Conservation (phyloP, 2,329 filamentous ascomycete species). For the Xylariaceae sp. region DNA sequence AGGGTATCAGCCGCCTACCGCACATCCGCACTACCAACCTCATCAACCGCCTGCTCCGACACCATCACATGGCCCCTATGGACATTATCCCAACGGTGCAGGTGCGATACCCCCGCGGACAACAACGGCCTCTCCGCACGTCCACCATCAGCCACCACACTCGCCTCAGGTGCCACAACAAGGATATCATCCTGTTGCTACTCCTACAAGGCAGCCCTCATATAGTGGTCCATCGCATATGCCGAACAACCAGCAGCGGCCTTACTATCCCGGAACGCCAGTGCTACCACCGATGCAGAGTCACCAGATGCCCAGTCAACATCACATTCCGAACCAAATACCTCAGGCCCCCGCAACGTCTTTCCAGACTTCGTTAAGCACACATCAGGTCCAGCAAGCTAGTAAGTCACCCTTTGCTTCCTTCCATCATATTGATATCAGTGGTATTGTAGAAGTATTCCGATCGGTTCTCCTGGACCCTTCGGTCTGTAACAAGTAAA, state of each 20-base stretch:
- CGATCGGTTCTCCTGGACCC: background rate
- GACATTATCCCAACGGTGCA: slow-evolving; percentile 30
- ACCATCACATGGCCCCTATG: slow-evolving; percentile 29
- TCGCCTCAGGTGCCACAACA: slow-evolving; percentile 29
- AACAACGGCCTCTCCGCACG: slow-evolving; percentile 30
- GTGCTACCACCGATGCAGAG: slow-evolving; percentile 27
- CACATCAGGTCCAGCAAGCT: slow-evolving; percentile 32
- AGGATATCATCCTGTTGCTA: slow-evolving; percentile 26
- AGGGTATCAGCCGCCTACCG: slow-evolving; percentile 27
- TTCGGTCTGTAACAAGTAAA: background rate
- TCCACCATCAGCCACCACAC: slow-evolving; percentile 29
- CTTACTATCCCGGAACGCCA: slow-evolving; percentile 26
- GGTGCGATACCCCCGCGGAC: slow-evolving; percentile 26
- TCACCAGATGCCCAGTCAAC: slow-evolving; percentile 22
- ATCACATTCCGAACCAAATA: slow-evolving; percentile 18
- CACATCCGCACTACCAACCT: slow-evolving; percentile 26
- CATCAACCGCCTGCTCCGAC: slow-evolving; percentile 28
- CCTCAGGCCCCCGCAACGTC: slow-evolving; percentile 12
- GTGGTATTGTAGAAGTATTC: background rate
- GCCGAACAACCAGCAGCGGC: slow-evolving; percentile 23
- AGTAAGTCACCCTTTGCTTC: slow-evolving; percentile 17
- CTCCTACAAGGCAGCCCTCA: slow-evolving; percentile 28
- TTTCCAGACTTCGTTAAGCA: slow-evolving; percentile 31
- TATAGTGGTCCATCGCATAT: slow-evolving; percentile 28
- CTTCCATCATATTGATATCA: background rate